Base-by-base conservation (phyloP, 139 green algal genomes). In the Eudorina sp. region DNA sequence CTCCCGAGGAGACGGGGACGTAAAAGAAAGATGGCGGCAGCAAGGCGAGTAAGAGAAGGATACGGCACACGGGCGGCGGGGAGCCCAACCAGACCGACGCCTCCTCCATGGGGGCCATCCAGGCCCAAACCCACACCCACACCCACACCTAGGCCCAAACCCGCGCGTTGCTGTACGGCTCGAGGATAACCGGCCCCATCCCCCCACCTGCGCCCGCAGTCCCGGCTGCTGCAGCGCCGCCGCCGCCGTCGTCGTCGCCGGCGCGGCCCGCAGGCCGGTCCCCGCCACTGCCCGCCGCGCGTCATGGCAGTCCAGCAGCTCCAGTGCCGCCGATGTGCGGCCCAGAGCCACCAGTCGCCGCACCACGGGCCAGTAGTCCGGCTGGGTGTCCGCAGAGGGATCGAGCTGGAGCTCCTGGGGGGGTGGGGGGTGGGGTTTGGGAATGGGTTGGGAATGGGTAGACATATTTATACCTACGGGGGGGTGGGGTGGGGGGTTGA, bases 271-370 rank as follows among this genome's bases (percentile, higher is more conserved):
- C 31, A 83, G 46, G 1, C 75, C 78, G 29, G 38, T 34, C 34
- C 13, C 34, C 45, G 45, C 45, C 46, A 79, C 45, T 31, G 29
- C 55, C 60, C 11, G 6, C 79, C 48, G 48, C 19, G 70, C 78
- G 9, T 78, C 69, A 70, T 96, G 94, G 43, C 90, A 58, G 18
- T 87, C 88, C 85, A 97, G 86, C 79, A 97, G 85, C 41, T 91
- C 77, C 31, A 94, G 64, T 27, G 94, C 95, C 36, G 93, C 89
- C 2, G 80, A 84, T 0, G 92, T 79, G 83, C 94, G 96, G 21
- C 95, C 95, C 38, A 94, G 45, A 34, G 91, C 77, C 43, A 94
- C 92, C 79, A 91, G 80, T 23, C 85, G 88, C 31, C 43, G 46
- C 66, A 91, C 9, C 80, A 68, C 13, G 23, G 80, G 88, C 80